These are phyloP conservation scores for Teratosphaeriaceae sp. DNA, from an alignment of 2,329 filamentous ascomycete species.

Conservation along the genomic window DNA sequence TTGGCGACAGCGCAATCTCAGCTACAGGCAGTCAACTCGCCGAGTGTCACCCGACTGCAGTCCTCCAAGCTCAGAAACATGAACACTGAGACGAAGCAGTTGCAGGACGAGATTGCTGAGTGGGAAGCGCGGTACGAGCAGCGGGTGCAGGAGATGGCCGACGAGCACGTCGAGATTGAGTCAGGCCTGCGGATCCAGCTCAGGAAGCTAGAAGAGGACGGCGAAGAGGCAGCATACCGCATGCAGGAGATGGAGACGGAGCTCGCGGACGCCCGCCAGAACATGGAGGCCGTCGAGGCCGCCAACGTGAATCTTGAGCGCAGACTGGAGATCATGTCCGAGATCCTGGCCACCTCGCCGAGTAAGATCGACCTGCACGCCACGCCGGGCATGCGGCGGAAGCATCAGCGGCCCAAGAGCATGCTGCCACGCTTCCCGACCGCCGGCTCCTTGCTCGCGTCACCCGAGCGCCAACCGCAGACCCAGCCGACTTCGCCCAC, in stretches of 20 bases:
- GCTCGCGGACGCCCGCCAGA: conserved; percentile 24
- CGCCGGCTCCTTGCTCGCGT: conserved; percentile 21
- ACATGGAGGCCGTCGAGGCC: conserved; percentile 27
- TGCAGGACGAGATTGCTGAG: conserved; percentile 30
- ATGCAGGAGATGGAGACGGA: conserved; percentile 29
- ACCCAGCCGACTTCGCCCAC: too few species aligned
- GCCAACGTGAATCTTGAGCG: conserved; percentile 33
- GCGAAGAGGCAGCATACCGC: conserved; percentile 23
- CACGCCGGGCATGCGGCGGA: conserved; percentile 18
- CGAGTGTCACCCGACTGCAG: conserved; percentile 30
- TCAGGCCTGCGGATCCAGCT: conserved; percentile 23
- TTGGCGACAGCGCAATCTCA: conserved; percentile 36
- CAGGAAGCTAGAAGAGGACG: conserved; percentile 23
- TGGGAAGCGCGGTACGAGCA: conserved; percentile 34
- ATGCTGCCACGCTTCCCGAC: conserved; percentile 31
- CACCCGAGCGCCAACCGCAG: conserved; percentile 18
- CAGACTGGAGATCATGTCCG: conserved; percentile 32
- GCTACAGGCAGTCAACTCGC: conserved; percentile 34
- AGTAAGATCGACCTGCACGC: conserved; percentile 30
- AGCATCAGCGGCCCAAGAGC: conserved; percentile 27
- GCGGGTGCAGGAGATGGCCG: conserved; percentile 28
- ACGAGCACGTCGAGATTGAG: conserved; percentile 24
- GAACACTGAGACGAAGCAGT: conserved; percentile 26
- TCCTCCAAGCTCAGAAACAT: conserved; percentile 32
- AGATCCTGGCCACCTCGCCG: conserved; percentile 31